Base-by-base conservation (phyloP, 2,329 filamentous ascomycete genomes). In the Fusarium devonianum region DNA sequence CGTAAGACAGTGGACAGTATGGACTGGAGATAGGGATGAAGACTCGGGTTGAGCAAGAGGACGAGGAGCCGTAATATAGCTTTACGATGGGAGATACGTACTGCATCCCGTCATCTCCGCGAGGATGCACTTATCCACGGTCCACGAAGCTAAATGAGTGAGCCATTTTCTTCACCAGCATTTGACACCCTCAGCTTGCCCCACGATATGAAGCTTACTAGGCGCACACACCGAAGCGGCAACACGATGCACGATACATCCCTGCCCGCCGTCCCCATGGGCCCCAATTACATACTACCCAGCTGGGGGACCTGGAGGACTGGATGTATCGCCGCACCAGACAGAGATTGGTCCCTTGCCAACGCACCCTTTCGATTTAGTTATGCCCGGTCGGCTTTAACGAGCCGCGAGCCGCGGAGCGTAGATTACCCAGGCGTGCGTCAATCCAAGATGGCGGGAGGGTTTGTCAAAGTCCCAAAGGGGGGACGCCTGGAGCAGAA, bases 151-250 rank as follows among this genome's bases (percentile, higher is more conserved):
- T 62, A 64, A 57, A 57, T 37, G 52, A 64, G 56, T 65, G 62
- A 65, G 63, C 60, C 62, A 65, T 65, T 65, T 65, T 65, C 60
- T 59, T 49, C 37, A 51, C 47, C 34, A 34, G 39, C 38, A 53
- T 37, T n/a, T 58, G 43, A 53, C 56, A 56, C 50, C 49, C 38
- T 61, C 62, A 60, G 60, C 58, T 53, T 40, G 60, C 60, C 63
- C 62, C 62, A 65, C 60, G 62, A 65, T 65, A 46, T 62, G 52
- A 60, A 65, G 49, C 39, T 40, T 53, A 26, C 58, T 21, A 52
- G 43, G 47, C 52, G 49, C 43, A 54, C 48, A 36, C 47, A 55
- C 49, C 49, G 51, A 34, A 35, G 29, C 46, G 55, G 50, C 46
- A 56, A 46, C 41, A 42, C 30, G 28, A 51, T 53, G 37, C 12